Evolutionary conservation across 2,329 filamentous ascomycete species (phyloP).

Genomic region (Aspergillus uvarum): DNA sequence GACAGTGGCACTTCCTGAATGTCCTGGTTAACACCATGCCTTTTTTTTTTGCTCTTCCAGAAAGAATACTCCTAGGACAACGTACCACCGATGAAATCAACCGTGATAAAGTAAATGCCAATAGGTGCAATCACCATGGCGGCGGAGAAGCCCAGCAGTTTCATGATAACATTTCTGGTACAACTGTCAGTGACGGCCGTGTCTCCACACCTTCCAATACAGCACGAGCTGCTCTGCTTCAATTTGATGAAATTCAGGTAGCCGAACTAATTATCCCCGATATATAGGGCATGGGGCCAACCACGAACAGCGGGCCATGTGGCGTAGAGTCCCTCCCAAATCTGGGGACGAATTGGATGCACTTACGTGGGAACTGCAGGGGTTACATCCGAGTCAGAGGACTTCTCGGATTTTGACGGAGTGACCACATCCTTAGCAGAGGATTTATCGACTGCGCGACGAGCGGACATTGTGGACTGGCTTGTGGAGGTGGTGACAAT

Average conservation of each 20-base stretch:
- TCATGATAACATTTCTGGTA: constrained; percentile 76
- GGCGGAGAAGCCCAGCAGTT: constrained; percentile 84
- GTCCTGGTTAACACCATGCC: background rate
- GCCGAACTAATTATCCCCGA: background rate
- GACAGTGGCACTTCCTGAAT: constrained; percentile 80
- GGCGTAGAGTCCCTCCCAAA: constrained; percentile 5
- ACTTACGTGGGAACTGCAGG: constrained; percentile 80
- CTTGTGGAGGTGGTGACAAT: background rate
- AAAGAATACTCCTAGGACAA: constrained; percentile 4
- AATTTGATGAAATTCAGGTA: background rate
- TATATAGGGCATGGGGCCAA: background rate
- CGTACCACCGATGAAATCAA: constrained; percentile 72
- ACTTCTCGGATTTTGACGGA: constrained; percentile 37
- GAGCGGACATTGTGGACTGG: constrained; percentile 31
- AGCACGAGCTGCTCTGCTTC: background rate
- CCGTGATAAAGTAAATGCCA: constrained; percentile 79
- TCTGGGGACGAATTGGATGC: background rate
- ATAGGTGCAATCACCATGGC: constrained; percentile 90
- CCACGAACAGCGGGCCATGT: constrained; percentile 1
- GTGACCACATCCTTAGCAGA: constrained; percentile 27
- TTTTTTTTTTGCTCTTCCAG: background rate
- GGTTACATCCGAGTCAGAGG: constrained; percentile 68
- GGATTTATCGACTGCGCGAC: constrained; percentile 31
- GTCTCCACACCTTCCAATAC: background rate
- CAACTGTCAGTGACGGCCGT: background rate